phyloP scores from a whole-genome alignment of 768 basidiomycete species.

The Termitomyces sp. region DNA sequence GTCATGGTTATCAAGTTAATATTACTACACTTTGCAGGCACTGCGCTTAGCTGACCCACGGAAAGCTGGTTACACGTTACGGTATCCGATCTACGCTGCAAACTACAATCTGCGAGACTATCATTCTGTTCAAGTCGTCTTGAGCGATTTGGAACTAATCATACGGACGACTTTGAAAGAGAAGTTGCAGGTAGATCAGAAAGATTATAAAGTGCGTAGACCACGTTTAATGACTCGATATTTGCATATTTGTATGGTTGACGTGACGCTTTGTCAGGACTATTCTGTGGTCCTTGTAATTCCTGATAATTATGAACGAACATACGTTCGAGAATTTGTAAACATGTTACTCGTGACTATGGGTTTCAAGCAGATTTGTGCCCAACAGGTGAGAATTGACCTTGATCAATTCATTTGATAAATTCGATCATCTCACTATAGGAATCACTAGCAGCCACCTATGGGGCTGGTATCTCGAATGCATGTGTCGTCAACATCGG shows the following conservation, averaged over 20 bases:
- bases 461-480: slow-evolving; percentile 90
- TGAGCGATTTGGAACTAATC: slow-evolving; percentile 77
- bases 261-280: slow-evolving; percentile 41
- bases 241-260: neutral
- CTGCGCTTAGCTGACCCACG: slow-evolving; percentile 66
- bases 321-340: slow-evolving; percentile 75
- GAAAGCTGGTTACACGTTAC: slow-evolving; percentile 61
- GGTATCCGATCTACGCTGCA: slow-evolving; percentile 79
- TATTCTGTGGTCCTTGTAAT: slow-evolving; percentile 86
- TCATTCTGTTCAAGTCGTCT: slow-evolving; percentile 55
- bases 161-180: slow-evolving; percentile 57
- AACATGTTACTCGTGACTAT: slow-evolving; percentile 69
- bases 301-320: slow-evolving; percentile 86
- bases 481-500: slow-evolving; percentile 98
- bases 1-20: neutral
- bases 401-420: neutral
- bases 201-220: slow-evolving; percentile 54
- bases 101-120: slow-evolving; percentile 85
- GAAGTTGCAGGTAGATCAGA: slow-evolving; percentile 45
- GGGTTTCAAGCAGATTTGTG: slow-evolving; percentile 91
- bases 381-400: slow-evolving; percentile 66
- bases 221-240: neutral
- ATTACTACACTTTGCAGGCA: slow-evolving; percentile 37
- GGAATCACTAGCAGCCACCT: slow-evolving; percentile 92
- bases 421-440: slow-evolving; percentile 22